These are phyloP conservation scores for Candida buenavistaensis DNA, from an alignment of 1,139 yeast genomes.

Conservation along the genomic window DNA sequence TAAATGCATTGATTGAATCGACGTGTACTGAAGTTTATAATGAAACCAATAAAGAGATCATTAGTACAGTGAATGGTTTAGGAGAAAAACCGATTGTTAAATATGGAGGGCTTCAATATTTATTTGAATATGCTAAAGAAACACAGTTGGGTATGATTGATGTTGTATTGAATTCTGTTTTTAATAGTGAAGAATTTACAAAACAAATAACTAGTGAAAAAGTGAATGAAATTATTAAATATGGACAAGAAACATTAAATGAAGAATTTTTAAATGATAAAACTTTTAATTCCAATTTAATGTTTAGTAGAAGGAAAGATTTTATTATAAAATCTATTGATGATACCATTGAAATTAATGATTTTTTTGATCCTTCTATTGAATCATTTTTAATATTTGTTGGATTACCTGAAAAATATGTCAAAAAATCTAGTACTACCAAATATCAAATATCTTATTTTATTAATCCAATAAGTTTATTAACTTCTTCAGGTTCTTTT, in stretches of 20 bases:
- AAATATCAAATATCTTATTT: slow-evolving; percentile 31
- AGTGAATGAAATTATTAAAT: slow-evolving; percentile 61
- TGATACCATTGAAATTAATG: slow-evolving; percentile 60
- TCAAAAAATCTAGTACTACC: slow-evolving; percentile 28
- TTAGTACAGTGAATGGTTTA: slow-evolving; percentile 52
- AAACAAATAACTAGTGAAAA: slow-evolving; percentile 55
- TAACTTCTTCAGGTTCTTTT: no score
- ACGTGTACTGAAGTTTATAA: slow-evolving; percentile 62
- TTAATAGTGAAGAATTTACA: slow-evolving; percentile 66
- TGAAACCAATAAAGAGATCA: slow-evolving; percentile 55
- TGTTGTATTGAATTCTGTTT: slow-evolving; percentile 63
- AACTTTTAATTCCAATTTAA: slow-evolving; percentile 71
- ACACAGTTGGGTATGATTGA: slow-evolving; percentile 71
- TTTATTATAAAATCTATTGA: slow-evolving; percentile 57
- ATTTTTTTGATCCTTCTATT: slow-evolving; percentile 75
- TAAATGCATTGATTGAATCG: slow-evolving; percentile 63
- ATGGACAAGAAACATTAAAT: slow-evolving; percentile 61
- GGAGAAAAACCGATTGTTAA: slow-evolving; percentile 58
- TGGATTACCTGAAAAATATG: slow-evolving; percentile 39
- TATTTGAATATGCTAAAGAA: slow-evolving; percentile 67
- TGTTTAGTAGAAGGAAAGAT: slow-evolving; percentile 81
- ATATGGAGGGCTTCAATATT: slow-evolving; percentile 63
- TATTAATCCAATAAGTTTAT: slow-evolving; percentile 36
- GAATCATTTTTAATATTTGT: slow-evolving; percentile 53
- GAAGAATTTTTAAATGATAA: slow-evolving; percentile 63